Percentiles rank a stretch among this genome's conserved stretches.
phyloP scores from a whole-genome alignment of 2,329 filamentous ascomycete species.

The Penicillium hordei region DNA sequence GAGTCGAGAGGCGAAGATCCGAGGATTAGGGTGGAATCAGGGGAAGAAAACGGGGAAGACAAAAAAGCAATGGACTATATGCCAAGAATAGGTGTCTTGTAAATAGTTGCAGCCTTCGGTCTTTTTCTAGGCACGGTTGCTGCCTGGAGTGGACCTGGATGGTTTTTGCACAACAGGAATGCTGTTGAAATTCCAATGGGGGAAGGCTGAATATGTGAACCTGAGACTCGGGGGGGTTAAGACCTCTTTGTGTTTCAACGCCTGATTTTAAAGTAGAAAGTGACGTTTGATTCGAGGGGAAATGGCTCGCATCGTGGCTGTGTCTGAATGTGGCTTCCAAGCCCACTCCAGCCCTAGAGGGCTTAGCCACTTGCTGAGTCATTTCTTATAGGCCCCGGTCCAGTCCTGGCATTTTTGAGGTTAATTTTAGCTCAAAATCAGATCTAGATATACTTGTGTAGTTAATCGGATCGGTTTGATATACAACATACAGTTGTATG shows the following conservation, averaged over 20 bases:
- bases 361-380: background rate
- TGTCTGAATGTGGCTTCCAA: background rate
- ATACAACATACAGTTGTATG: no score
- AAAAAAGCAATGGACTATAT: background rate
- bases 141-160: conserved; percentile 8
- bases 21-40: background rate
- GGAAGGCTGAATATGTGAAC: background rate
- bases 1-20: background rate
- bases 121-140: conserved; percentile 1
- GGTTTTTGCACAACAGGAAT: background rate
- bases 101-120: background rate
- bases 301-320: background rate
- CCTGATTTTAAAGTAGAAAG: background rate
- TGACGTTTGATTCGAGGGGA: conserved; percentile 7
- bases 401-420: background rate
- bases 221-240: background rate
- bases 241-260: background rate
- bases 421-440: background rate
- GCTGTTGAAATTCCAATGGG: background rate
- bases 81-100: conserved; percentile 6
- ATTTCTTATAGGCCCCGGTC: background rate
- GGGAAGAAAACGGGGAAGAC: background rate
- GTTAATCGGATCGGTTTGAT: background rate
- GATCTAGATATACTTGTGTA: background rate
- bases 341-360: no score